Conservation (phyloP, 306 rosid genomes). For the Inga oerstediana region DNA sequence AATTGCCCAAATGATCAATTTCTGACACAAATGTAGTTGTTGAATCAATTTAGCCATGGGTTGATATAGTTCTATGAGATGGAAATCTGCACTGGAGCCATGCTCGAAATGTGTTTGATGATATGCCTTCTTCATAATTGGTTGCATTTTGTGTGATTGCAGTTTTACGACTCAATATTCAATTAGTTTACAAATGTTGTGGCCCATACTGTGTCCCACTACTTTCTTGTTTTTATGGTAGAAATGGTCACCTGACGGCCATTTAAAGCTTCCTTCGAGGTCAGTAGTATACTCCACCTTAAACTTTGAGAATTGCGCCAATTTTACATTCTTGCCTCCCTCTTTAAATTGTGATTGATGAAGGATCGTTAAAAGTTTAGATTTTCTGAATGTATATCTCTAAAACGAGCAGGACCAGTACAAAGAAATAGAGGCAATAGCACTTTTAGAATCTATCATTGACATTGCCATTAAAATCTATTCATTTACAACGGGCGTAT, state of each 20-base stretch:
- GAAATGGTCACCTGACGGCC: neutral
- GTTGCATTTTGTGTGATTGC: neutral
- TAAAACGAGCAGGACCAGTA: neutral
- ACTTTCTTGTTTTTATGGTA: neutral
- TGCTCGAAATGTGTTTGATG: slow-evolving; percentile 9
- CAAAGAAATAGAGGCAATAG: neutral
- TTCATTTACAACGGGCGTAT: neutral
- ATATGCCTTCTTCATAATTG: neutral
- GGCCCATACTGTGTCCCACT: neutral
- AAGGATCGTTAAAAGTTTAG: neutral
- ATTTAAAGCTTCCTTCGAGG: neutral
- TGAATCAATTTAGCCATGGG: neutral
- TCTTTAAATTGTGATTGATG: neutral
- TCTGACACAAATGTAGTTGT: neutral
- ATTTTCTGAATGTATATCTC: neutral
- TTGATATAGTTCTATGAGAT: neutral
- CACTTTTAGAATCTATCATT: neutral
- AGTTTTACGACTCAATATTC: neutral
- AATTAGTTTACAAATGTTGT: neutral
- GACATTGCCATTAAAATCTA: neutral
- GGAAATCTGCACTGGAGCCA: neutral
- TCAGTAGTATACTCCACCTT: neutral
- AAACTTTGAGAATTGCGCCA: neutral
- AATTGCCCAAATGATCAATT: neutral
- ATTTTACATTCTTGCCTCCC: too few species aligned